Evolutionary conservation across 441 rosid species (phyloP), one percentile per base, ranked within the genome.

Genomic region (Erodium texanum): DNA sequence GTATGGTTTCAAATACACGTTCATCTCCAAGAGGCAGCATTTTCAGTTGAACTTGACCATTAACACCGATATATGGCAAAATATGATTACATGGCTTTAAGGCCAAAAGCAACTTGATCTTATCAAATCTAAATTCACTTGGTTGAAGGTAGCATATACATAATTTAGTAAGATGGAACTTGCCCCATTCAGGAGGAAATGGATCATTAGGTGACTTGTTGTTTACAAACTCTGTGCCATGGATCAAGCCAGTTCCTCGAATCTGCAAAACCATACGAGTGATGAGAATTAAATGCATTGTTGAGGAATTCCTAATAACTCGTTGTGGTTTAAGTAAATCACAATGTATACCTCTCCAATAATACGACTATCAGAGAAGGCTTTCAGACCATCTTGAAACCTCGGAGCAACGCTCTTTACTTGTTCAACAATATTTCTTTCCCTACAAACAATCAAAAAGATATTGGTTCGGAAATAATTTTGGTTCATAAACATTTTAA

Each of bases 141-240:
- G 1, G 48, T 41, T 73, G 14, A 70, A 61, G 52, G 43, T 19
- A n/a, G 36, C 61, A 32, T 45, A 12, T 20, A 22, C 41, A 62
- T 19, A 41, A 66, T 19, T 16, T 43, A 66, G 11, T 64, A 29
- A 64, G 16, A 58, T 7, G 66, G 45, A 68, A 81, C 82, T 80
- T 86, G 66, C 99, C 99, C 99, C 99, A 94, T 83, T 89, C 97
- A 71, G 94, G 69, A 74, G 99, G 98, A 78, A 94, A 94, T 4
- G 83, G 92, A 68, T 88, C 86, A 64, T 86, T 85, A 0, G 97
- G 99, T 0, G 97, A 94, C 79, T 94, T 94, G 34, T 89, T 89
- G 85, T 88, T 87, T 0, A 72, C 5, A 75, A 92, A 94, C 81
- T 92, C 97, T 3, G 96, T 92, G 16, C 88, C 94, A 32, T 85